Percentiles rank a stretch among this genome's conserved stretches.
These are phyloP conservation scores for Simplicillium aogashimaense DNA, from an alignment of 2,329 filamentous ascomycete genomes.

Conservation along the genomic window DNA sequence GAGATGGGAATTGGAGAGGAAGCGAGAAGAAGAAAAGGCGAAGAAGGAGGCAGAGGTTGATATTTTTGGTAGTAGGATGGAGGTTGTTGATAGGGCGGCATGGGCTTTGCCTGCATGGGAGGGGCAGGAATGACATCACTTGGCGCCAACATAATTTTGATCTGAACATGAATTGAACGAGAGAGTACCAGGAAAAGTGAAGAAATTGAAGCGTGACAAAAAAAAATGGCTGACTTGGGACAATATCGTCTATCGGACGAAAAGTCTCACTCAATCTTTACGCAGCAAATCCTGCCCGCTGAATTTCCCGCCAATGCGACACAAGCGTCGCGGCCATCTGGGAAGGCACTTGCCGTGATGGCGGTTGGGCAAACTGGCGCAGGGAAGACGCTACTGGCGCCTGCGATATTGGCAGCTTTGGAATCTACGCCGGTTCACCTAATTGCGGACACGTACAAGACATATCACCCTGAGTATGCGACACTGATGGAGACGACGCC, in stretches of 20 bases:
- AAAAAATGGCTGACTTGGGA: no score
- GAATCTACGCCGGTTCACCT: slow-evolving; percentile 23
- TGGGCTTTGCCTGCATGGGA: slow-evolving; percentile 1
- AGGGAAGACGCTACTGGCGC: slow-evolving; percentile 35
- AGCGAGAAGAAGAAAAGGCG: not conserved
- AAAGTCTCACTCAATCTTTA: slow-evolving; percentile 20
- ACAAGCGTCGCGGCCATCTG: slow-evolving; percentile 1
- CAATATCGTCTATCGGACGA: slow-evolving; percentile 19
- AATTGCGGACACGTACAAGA: slow-evolving; percentile 39
- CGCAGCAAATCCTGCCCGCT: slow-evolving; percentile 18
- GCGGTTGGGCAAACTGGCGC: slow-evolving; percentile 38
- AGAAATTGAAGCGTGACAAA: not conserved
- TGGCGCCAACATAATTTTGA: no score
- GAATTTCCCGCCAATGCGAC: slow-evolving; percentile 17
- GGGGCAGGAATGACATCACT: not conserved
- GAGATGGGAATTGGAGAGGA: not conserved
- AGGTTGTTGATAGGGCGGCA: not conserved
- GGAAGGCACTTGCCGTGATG: slow-evolving; percentile 27
- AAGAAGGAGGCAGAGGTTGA: not conserved
- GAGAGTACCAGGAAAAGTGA: not conserved
- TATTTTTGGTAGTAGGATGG: slow-evolving; percentile 1
- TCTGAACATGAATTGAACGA: no score
- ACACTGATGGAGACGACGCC: slow-evolving; percentile 19
- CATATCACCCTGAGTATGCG: slow-evolving; percentile 32
- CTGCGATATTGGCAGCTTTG: slow-evolving; percentile 24